Evolutionary conservation across 768 basidiomycete genomes (phyloP).

Genomic region (Inosperma sp.): DNA sequence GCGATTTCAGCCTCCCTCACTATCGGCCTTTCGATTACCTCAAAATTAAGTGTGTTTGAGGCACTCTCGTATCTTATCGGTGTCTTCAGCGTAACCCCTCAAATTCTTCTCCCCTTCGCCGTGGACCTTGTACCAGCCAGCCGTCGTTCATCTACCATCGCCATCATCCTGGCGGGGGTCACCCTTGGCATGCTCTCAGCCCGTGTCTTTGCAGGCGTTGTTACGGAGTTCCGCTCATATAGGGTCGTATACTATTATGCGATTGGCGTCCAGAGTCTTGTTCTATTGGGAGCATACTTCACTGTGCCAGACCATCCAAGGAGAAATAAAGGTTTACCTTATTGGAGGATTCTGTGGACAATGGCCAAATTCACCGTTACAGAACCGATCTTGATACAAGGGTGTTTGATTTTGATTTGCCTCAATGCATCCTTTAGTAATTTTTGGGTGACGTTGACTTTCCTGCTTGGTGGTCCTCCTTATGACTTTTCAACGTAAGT

Average conservation of each 20-base stretch:
- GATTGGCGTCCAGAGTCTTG: slow-evolving; percentile 60
- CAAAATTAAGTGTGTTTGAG: slow-evolving; percentile 56
- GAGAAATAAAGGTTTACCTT: slow-evolving; percentile 61
- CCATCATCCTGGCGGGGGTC: slow-evolving; percentile 65
- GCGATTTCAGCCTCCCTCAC: slow-evolving; percentile 52
- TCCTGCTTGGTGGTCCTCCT: slow-evolving; percentile 70
- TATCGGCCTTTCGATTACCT: slow-evolving; percentile 66
- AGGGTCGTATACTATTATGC: slow-evolving; percentile 75
- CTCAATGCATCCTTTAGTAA: slow-evolving; percentile 55
- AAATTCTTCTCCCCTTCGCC: slow-evolving; percentile 72
- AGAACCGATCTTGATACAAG: slow-evolving; percentile 75
- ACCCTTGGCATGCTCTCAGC: slow-evolving; percentile 72
- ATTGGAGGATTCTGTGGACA: slow-evolving; percentile 62
- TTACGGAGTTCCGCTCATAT: slow-evolving; percentile 70
- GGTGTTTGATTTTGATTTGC: slow-evolving; percentile 54
- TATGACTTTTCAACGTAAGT: slow-evolving; percentile 72
- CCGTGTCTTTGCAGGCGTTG: slow-evolving; percentile 68
- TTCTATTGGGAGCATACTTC: slow-evolving; percentile 56
- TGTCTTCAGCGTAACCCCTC: slow-evolving; percentile 63
- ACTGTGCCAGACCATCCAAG: slow-evolving; percentile 81
- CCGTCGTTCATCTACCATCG: slow-evolving; percentile 68
- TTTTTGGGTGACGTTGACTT: slow-evolving; percentile 76
- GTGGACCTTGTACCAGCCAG: slow-evolving; percentile 79
- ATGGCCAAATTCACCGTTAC: slow-evolving; percentile 76
- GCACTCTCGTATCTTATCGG: slow-evolving; percentile 69